Conservation (phyloP, 2,329 filamentous ascomycete species). For the Colletotrichum sp. region DNA sequence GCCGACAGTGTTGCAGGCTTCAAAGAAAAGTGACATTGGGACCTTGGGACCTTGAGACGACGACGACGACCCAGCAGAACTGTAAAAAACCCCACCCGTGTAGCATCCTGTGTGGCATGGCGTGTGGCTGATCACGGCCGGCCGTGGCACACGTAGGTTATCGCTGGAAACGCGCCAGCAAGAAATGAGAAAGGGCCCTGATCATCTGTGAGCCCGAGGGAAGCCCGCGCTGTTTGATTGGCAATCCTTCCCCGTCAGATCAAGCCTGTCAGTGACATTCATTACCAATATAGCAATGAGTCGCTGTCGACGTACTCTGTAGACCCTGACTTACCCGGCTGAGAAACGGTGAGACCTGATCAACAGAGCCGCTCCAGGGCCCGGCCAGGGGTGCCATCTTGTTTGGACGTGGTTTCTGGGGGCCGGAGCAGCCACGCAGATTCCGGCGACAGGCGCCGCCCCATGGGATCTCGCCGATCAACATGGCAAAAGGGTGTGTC, state of each 20-base stretch:
- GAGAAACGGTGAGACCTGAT: constrained; percentile 18
- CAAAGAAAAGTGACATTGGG: background rate
- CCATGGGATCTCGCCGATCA: constrained; percentile 8
- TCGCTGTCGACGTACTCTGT: background rate
- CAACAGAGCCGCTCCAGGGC: constrained; percentile 17
- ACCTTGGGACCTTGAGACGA: background rate
- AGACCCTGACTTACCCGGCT: constrained; percentile 4
- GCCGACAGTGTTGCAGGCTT: background rate
- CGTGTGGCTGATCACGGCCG: constrained; percentile 10
- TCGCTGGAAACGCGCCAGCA: background rate
- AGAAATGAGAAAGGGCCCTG: constrained; percentile 15
- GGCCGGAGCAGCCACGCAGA: background rate
- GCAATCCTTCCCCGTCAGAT: background rate
- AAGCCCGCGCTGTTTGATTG: background rate
- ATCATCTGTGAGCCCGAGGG: constrained; percentile 3
- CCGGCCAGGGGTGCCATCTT: constrained; percentile 2
- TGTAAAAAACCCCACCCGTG: background rate
- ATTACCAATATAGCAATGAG: constrained; percentile 3
- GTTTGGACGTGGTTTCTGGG: constrained; percentile 3
- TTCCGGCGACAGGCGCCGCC: background rate
- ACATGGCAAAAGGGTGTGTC: background rate
- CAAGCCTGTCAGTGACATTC: background rate
- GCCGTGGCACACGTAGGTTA: constrained; percentile 10
- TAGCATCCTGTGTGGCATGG: constrained; percentile 13
- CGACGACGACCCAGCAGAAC: constrained; percentile 3